A percentile compares a stretch with the other conserved stretches of the same genome.
These are phyloP conservation scores for Podospora sp. DNA, from an alignment of 495 filamentous ascomycete species.

Conservation along the genomic window DNA sequence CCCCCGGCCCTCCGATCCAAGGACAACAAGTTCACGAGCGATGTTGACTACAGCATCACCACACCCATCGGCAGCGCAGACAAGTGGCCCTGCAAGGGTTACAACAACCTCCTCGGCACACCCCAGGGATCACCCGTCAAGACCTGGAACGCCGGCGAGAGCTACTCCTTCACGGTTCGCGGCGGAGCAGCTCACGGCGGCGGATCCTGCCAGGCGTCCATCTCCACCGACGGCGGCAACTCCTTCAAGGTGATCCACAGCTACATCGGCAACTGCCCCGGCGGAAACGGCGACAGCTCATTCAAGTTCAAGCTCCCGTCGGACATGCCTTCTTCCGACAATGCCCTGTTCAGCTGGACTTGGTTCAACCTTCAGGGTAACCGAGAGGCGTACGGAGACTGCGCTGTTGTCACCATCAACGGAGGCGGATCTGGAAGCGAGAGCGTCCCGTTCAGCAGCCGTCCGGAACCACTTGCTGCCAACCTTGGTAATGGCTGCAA, in stretches of 20 bases:
- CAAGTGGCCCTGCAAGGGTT: conserved; percentile 66
- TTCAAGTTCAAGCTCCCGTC: conserved; percentile 56
- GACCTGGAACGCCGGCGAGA: conserved; percentile 56
- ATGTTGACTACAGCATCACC: conserved; percentile 49
- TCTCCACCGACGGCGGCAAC: conserved; percentile 61
- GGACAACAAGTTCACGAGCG: conserved; percentile 45
- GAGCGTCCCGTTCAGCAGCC: conserved; percentile 28
- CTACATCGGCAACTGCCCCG: conserved; percentile 47
- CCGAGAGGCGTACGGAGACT: conserved; percentile 93
- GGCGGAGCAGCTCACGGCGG: conserved; percentile 63
- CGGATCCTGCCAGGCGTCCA: conserved; percentile 65
- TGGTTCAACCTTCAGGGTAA: conserved; percentile 90
- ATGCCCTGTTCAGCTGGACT: conserved; percentile 73
- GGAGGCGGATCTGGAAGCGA: conserved; percentile 22
- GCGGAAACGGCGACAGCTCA: conserved; percentile 25
- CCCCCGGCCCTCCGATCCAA: conserved; percentile 54
- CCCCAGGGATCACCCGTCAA: conserved; percentile 46
- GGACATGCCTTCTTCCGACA: conserved; percentile 56
- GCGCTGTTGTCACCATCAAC: conserved; percentile 61
- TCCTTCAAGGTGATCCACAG: conserved; percentile 53
- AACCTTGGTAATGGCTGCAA: conserved; percentile 48
- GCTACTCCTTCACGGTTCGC: conserved; percentile 56
- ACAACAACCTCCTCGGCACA: conserved; percentile 51
- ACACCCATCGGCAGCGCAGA: conserved; percentile 51
- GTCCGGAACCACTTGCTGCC: conserved; percentile 52